Evolutionary conservation across 1,139 yeast species (phyloP).

Genomic region (Protomyces inouyei): DNA sequence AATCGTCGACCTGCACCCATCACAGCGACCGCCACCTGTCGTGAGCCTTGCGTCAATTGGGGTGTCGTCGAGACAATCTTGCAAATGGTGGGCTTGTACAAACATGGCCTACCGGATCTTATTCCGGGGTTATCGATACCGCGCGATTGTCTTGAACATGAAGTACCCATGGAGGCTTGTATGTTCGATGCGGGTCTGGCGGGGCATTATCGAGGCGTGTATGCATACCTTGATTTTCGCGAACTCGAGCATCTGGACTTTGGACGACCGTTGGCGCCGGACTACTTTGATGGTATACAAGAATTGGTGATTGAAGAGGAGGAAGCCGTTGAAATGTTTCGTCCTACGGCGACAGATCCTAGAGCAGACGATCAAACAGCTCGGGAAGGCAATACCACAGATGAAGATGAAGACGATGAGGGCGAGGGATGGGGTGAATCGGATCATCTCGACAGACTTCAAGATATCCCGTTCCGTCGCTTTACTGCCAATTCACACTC

Average conservation of each 20-base stretch:
- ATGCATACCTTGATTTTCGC: constrained; percentile 15
- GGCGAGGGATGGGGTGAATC: background rate
- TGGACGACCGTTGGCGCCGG: constrained; percentile 17
- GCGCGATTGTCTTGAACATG: constrained; percentile 5
- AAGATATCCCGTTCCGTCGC: background rate
- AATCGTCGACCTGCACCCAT: background rate
- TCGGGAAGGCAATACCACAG: background rate
- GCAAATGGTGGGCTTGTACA: constrained; percentile 10
- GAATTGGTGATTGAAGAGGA: constrained; percentile 5
- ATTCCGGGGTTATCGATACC: constrained; percentile 10
- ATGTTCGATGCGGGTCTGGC: constrained; percentile 21
- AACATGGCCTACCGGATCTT: constrained; percentile 2
- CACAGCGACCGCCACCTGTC: background rate
- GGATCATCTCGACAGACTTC: background rate
- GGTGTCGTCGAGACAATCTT: constrained; percentile 24
- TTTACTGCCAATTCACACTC: background rate
- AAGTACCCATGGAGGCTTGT: constrained; percentile 7
- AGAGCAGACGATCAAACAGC: background rate
- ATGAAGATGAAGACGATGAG: background rate
- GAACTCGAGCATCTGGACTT: constrained; percentile 6
- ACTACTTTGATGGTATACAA: constrained; percentile 17
- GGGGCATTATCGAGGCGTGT: constrained; percentile 12
- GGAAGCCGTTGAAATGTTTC: background rate
- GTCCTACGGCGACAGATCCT: background rate
- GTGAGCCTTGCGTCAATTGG: constrained; percentile 21